Base-by-base conservation (phyloP, 2,329 filamentous ascomycete genomes). In the Xylariales sp. region DNA sequence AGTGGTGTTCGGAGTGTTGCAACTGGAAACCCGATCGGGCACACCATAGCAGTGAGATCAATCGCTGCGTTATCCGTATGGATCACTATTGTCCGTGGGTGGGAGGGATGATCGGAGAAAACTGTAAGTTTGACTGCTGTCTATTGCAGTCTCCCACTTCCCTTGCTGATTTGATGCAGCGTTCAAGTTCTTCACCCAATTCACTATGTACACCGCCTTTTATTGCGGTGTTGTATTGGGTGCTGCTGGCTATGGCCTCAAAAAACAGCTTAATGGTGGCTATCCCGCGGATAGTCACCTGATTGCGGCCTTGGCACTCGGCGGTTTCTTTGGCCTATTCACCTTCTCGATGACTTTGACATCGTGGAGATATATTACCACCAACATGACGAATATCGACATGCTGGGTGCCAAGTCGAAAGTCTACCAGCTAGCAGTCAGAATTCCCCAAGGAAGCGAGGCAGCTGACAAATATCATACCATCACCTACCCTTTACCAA, bases 51-150 rank as follows among this genome's bases (percentile, higher is more conserved):
- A 82, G 82, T 39, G 87, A 95, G 57, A 69, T 93, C 10, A 80
- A 80, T 37, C 76, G 88, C 31, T 97, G 91, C 56, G 85, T 95
- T 16, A 69, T 76, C 29, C 93, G 93, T 55, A 93, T 96, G 85
- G 91, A 97, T 49, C 91, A 97, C 58, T 93, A 90, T 55, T 98
- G 93, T 56, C 93, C 91, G 0, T 97, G 85, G 86, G 90, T 95
- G n/a, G 91, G 91, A 4, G 93, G 91, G 16, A 86, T 95, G 50
- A 82, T 98, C 8, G 85, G 82, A 0, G 90, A 96, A 60, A 89
- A 80, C 2, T 80, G 76, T 80, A 54, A 59, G 76, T 62, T 10
- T 29, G 32, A 43, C 16, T 45, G 22, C 35, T 29, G 19, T 29
- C 37, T 12, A 25, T 31, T 14, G 9, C 19, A 7, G 10, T 22